Conservation (phyloP, 139 green algal species). For the Chlorella sp. region DNA sequence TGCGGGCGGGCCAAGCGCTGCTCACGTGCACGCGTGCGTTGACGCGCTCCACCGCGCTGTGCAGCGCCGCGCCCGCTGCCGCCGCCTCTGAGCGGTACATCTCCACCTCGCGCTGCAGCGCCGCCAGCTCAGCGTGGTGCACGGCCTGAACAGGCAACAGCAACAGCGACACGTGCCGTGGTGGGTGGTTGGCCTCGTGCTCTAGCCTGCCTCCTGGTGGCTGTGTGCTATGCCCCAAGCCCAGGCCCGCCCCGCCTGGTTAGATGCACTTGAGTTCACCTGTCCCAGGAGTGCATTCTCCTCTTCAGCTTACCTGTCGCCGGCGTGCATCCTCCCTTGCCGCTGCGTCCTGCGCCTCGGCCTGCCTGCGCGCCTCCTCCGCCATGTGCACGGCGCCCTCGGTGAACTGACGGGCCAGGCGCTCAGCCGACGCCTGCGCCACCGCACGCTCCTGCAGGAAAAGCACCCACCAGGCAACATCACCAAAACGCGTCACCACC, state of each 20-base stretch:
- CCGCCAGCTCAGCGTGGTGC: constrained; percentile 3
- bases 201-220: no score
- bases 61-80: constrained; percentile 12
- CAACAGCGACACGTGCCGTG: no score
- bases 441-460: neutral
- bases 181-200: no score
- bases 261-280: no score
- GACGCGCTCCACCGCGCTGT: constrained; percentile 28
- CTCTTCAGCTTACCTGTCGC: no score
- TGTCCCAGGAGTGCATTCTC: no score
- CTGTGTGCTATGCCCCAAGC: no score
- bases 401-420: neutral
- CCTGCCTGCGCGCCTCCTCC: constrained; percentile 1
- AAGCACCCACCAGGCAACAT: no score
- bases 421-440: neutral
- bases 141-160: no score
- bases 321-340: constrained; percentile 5
- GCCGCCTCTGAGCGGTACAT: constrained; percentile 17
- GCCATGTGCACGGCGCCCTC: neutral
- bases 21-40: constrained; percentile 14
- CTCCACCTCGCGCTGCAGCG: constrained; percentile 12
- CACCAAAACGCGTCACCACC: no score
- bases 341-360: constrained; percentile 1
- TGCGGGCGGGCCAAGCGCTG: no score
- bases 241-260: no score